Percentiles rank a stretch among this genome's conserved stretches.
phyloP scores from a whole-genome alignment of 305 asterid genomes.

The Fraxinus baroniana region DNA sequence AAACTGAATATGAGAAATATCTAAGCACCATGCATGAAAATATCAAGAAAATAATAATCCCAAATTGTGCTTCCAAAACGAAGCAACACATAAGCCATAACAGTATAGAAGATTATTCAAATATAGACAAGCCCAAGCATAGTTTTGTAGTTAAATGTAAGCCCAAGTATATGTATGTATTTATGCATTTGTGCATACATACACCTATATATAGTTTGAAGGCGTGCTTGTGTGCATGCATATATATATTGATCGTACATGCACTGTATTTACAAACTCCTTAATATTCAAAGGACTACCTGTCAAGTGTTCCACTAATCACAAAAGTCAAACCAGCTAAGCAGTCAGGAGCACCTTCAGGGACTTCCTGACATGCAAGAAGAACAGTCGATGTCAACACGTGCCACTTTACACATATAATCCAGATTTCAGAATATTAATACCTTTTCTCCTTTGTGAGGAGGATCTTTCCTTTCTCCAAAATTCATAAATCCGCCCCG shows the following conservation, averaged over 20 bases:
- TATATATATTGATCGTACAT: neutral
- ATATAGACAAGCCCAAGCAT: neutral
- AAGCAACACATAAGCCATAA: neutral
- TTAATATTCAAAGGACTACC: conserved; percentile 43
- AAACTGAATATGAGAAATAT: conserved; percentile 12
- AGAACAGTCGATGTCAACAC: conserved; percentile 25
- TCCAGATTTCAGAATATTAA: conserved; percentile 13
- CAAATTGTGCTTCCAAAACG: neutral
- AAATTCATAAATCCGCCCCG: conserved; percentile 94
- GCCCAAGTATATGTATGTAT: conserved; percentile 8
- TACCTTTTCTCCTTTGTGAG: conserved; percentile 99
- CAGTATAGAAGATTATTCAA: neutral
- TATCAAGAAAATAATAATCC: neutral
- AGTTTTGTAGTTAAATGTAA: neutral
- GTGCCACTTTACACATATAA: conserved; percentile 17
- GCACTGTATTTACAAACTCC: conserved; percentile 18
- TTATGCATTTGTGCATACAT: conserved; percentile 7
- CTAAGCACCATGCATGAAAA: conserved; percentile 3
- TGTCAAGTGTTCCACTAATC: conserved; percentile 97
- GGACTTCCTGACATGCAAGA: conserved; percentile 71
- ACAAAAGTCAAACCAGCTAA: conserved; percentile 93
- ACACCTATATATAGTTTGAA: conserved; percentile 3
- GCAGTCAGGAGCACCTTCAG: conserved; percentile 89
- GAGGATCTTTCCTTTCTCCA: conserved; percentile 99
- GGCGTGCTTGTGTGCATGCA: neutral